phyloP scores from a whole-genome alignment of 768 basidiomycete species.

The Trametes elegans region DNA sequence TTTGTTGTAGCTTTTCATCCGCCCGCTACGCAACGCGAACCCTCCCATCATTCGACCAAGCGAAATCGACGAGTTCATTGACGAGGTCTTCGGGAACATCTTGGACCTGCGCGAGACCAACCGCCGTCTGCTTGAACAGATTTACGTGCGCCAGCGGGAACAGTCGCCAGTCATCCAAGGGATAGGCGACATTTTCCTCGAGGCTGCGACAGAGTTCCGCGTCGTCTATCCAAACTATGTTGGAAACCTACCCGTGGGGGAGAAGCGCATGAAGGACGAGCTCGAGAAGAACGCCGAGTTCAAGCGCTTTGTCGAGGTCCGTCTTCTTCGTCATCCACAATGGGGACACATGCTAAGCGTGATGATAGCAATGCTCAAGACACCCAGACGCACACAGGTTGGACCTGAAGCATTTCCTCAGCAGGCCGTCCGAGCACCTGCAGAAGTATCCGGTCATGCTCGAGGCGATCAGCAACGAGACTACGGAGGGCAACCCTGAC shows the following conservation, averaged over 20 bases:
- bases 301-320: slow-evolving; percentile 81
- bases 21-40: slow-evolving; percentile 48
- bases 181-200: slow-evolving; percentile 88
- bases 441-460: slow-evolving; percentile 83
- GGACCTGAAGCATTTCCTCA: slow-evolving; percentile 78
- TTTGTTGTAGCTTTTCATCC: slow-evolving; percentile 49
- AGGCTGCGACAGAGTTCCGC: slow-evolving; percentile 85
- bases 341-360: neutral
- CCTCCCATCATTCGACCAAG: slow-evolving; percentile 55
- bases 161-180: slow-evolving; percentile 78
- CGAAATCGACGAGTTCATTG: slow-evolving; percentile 78
- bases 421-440: slow-evolving; percentile 76
- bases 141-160: slow-evolving; percentile 83
- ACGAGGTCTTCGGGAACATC: slow-evolving; percentile 88
- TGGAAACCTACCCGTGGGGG: slow-evolving; percentile 80
- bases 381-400: slow-evolving; percentile 56
- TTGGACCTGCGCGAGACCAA: slow-evolving; percentile 85
- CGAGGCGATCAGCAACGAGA: slow-evolving; percentile 84
- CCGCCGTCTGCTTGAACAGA: slow-evolving; percentile 75
- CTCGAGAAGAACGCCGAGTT: slow-evolving; percentile 78
- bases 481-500: slow-evolving; percentile 77
- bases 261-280: slow-evolving; percentile 87
- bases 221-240: slow-evolving; percentile 84
- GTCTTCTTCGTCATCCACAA: slow-evolving; percentile 1
- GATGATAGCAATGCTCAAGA: slow-evolving; percentile 43